phyloP scores from a whole-genome alignment of 306 rosid genomes.

The Prosopis cineraria region DNA sequence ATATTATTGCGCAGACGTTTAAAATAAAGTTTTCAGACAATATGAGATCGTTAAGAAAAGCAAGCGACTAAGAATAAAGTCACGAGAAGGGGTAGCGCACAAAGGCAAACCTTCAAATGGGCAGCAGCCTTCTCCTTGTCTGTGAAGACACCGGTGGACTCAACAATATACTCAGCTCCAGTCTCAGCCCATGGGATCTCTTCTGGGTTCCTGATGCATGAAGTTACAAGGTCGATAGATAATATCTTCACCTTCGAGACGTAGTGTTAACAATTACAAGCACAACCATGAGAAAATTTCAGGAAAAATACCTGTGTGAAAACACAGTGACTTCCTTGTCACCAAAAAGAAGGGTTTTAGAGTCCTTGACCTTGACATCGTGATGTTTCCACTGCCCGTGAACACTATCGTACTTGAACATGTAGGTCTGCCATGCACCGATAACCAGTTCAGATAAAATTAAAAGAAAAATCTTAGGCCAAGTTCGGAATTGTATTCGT shows the following conservation, averaged over 20 bases:
- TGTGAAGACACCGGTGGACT: conserved; percentile 66
- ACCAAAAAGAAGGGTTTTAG: conserved; percentile 71
- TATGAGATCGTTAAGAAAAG: not conserved
- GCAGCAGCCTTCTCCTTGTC: conserved; percentile 69
- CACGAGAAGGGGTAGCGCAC: not conserved
- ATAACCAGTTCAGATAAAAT: not conserved
- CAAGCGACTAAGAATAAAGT: not conserved
- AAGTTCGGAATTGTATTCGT: not conserved
- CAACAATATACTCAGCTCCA: conserved; percentile 59
- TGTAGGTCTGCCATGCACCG: conserved; percentile 51
- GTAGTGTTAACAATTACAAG: not conserved
- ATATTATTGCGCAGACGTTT: not conserved
- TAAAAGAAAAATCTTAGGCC: not conserved
- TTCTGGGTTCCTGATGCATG: conserved; percentile 53
- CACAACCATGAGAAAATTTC: not conserved
- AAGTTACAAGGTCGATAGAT: not conserved
- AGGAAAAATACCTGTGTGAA: conserved; percentile 25
- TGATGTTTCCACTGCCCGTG: conserved; percentile 80
- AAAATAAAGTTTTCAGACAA: not conserved
- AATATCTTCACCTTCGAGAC: not conserved
- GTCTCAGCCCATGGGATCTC: conserved; percentile 63
- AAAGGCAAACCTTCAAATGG: conserved; percentile 59
- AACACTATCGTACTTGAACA: conserved; percentile 83
- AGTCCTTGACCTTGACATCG: conserved; percentile 57
- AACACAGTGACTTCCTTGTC: conserved; percentile 58